Percentiles rank a stretch among this genome's conserved stretches.
phyloP scores from a whole-genome alignment of 2,329 filamentous ascomycete genomes.

The Fusarium robinianum region DNA sequence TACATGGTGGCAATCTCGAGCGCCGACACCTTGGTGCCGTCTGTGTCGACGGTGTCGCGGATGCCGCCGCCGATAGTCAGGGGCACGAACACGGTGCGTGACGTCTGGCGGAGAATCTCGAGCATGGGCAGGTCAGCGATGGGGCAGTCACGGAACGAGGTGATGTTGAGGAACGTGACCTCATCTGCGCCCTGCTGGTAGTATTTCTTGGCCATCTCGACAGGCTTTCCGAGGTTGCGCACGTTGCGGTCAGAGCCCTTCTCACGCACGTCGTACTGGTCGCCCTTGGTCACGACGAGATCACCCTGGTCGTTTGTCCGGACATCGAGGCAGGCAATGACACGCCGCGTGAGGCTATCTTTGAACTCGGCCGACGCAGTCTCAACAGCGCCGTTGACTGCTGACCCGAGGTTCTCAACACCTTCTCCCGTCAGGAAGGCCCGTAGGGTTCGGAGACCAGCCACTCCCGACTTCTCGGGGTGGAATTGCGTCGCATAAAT shows the following conservation, averaged over 20 bases:
- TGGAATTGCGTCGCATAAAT: constrained; percentile 95
- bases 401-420: constrained; percentile 53
- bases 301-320: constrained; percentile 93
- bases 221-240: constrained; percentile 93
- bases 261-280: constrained; percentile 97
- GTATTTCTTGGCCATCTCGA: constrained; percentile 91
- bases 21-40: constrained; percentile 83
- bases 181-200: constrained; percentile 98
- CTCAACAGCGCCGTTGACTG: constrained; percentile 22
- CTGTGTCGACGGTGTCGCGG: constrained; percentile 85
- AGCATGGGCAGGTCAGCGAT: constrained; percentile 94
- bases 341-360: constrained; percentile 83
- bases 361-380: constrained; percentile 28
- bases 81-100: constrained; percentile 92
- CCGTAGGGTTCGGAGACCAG: constrained; percentile 80
- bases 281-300: constrained; percentile 95
- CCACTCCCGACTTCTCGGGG: constrained; percentile 93
- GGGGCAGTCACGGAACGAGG: constrained; percentile 93
- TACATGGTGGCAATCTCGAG: constrained; percentile 95
- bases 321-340: constrained; percentile 96
- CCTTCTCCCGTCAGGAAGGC: constrained; percentile 81
- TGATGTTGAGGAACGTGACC: constrained; percentile 97
- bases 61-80: constrained; percentile 96
- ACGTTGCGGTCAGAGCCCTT: constrained; percentile 71
- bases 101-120: constrained; percentile 84